These are phyloP conservation scores for Aegilops umbellulata DNA, from an alignment of 176 grass and related monocot species.

Conservation along the genomic window DNA sequence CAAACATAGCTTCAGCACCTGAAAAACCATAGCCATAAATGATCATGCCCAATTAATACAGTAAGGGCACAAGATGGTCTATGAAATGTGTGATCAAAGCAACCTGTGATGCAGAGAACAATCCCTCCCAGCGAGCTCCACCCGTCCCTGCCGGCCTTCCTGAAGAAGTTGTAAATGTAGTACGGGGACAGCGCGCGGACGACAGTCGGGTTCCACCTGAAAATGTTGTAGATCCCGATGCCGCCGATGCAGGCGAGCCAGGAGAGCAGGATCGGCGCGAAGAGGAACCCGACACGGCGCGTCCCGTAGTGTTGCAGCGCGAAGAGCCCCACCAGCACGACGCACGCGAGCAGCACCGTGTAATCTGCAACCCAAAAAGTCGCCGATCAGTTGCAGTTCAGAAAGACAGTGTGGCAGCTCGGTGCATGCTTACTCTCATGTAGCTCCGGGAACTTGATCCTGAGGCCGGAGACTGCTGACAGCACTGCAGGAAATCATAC, in stretches of 20 bases:
- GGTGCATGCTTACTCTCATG: slow-evolving; percentile 71
- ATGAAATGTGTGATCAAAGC: neutral
- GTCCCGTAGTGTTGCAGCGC: slow-evolving; percentile 88
- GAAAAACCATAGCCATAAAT: neutral
- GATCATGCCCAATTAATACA: too few species aligned
- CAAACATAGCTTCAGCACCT: slow-evolving; percentile 98
- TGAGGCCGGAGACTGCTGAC: slow-evolving; percentile 80
- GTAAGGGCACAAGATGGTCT: too few species aligned
- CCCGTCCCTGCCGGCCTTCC: slow-evolving; percentile 76
- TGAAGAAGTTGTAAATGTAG: slow-evolving; percentile 90
- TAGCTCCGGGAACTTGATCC: slow-evolving; percentile 72
- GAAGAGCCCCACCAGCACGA: slow-evolving; percentile 64
- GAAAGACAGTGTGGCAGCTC: neutral
- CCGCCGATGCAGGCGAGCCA: slow-evolving; percentile 79
- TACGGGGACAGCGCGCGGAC: slow-evolving; percentile 81
- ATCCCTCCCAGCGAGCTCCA: slow-evolving; percentile 90
- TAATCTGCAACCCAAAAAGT: slow-evolving; percentile 48
- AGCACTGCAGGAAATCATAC: slow-evolving; percentile 44
- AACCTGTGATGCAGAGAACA: slow-evolving; percentile 97
- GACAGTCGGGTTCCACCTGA: slow-evolving; percentile 75
- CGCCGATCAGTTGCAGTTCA: neutral
- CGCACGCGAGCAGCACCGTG: slow-evolving; percentile 64
- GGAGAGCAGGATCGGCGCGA: slow-evolving; percentile 82
- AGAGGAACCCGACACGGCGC: slow-evolving; percentile 74
- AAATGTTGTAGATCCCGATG: slow-evolving; percentile 86